Base-by-base conservation (phyloP, 495 filamentous ascomycete species). In the Podospora appendiculata region DNA sequence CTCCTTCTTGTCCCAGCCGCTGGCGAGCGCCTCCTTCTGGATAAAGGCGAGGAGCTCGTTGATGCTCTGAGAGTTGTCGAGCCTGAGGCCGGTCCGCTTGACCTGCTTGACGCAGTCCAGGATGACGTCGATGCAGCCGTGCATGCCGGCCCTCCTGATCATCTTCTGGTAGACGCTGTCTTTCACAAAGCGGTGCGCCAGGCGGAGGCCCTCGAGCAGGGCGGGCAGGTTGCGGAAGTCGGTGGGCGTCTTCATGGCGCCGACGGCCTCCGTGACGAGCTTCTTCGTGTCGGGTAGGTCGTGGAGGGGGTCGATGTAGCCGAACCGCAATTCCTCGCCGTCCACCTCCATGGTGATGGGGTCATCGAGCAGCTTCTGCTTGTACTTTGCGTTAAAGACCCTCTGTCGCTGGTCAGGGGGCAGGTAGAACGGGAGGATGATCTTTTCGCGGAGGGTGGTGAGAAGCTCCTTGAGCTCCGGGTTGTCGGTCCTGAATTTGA, bases 351-450 rank as follows among this genome's bases (percentile, higher is more conserved):
- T 76, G 43, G 60, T 78, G 44, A 86, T 67, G 9, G 84, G 84
- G 52, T 89, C 79, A 4, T 73, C 59, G 13, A 70, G 56, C 41
- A 90, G 75, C 47, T 65, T 58, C 44, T 73, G 65, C 55, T 76
- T 67, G 60, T 83, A 73, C 42, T 69, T 75, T 33, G 60, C 41
- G 25, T 70, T 69, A 71, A 74, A 80, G 50, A 87, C 69, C 44
- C 77, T 73, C 45, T 73, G 73, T 56, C 71, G 73, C 57, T 87
- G 83, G 2, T 68, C 69, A 11, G 53, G 46, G n/a, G 70, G 58
- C 3, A 91, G 79, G 57, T 81, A 80, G 8, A 68, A 58, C 1
- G 85, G 84, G 12, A 89, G 74, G 65, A 91, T 81, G 61, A 86
- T 68, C 44, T 83, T 73, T 52, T 77, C 58, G 52, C 83, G 82